Evolutionary conservation across 257 asterid genomes (phyloP).

Genomic region (Ilex asprella): DNA sequence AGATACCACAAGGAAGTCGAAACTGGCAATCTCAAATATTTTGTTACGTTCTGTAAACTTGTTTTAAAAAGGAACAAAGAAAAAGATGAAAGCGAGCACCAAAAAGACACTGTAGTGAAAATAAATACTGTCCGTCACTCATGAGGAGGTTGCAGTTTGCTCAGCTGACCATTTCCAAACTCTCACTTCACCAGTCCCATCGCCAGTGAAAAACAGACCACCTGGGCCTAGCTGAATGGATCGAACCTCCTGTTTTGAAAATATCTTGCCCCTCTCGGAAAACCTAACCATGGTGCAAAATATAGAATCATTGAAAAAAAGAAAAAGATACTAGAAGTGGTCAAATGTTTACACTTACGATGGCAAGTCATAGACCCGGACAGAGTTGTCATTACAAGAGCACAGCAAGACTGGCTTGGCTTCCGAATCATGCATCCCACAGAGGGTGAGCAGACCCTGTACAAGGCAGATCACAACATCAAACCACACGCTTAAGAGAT

Average conservation of each 20-base stretch:
- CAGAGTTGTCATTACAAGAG: conserved; percentile 68
- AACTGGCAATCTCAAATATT: too few relatives aligned
- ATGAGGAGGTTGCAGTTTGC: too few relatives aligned
- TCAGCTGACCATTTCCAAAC: not conserved
- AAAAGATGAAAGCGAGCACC: too few relatives aligned
- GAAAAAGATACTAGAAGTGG: not conserved
- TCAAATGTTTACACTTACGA: conserved; percentile 44
- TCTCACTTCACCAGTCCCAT: not conserved
- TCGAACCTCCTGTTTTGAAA: not conserved
- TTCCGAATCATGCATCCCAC: conserved; percentile 94
- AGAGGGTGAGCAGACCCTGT: conserved; percentile 83
- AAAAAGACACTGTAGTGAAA: too few relatives aligned
- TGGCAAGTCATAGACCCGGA: conserved; percentile 85
- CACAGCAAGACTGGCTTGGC: conserved; percentile 86
- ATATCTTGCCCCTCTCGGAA: not conserved
- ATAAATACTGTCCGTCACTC: too few relatives aligned
- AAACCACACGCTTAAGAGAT: not conserved
- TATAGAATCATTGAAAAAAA: not conserved
- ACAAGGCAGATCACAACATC: conserved; percentile 5
- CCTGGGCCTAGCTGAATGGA: not conserved
- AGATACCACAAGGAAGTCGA: too few relatives aligned
- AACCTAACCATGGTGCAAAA: not conserved
- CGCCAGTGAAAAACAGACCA: not conserved
- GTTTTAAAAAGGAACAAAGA: too few relatives aligned
- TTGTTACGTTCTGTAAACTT: too few relatives aligned